These are phyloP conservation scores for Sisymbrium altissimum DNA, from an alignment of 345 rosid species.

Conservation along the genomic window DNA sequence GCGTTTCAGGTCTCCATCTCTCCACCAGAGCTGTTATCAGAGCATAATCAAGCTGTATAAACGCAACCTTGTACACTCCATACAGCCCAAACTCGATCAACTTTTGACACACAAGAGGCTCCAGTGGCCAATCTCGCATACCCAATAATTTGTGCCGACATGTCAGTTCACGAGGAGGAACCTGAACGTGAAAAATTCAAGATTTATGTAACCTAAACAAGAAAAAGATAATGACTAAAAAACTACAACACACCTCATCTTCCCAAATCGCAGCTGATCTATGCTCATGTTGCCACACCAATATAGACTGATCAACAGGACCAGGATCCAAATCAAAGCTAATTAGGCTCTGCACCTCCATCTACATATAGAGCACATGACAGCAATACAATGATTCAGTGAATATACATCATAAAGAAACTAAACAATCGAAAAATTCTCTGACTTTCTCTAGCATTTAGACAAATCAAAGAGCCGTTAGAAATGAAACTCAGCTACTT, in stretches of 20 bases:
- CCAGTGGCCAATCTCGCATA: constrained; percentile 40
- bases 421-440: background rate
- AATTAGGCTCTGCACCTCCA: constrained; percentile 30
- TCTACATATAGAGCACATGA: constrained; percentile 14
- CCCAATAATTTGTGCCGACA: constrained; percentile 37
- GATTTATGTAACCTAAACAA: constrained; percentile 27
- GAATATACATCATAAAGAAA: background rate
- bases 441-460: background rate
- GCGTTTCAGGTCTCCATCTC: constrained; percentile 80
- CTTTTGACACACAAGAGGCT: constrained; percentile 35
- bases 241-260: constrained; percentile 28
- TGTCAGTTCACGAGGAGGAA: constrained; percentile 39
- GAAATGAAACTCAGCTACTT: constrained; percentile 8
- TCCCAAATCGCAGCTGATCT: constrained; percentile 43
- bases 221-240: background rate
- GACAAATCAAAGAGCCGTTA: background rate
- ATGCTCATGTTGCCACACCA: constrained; percentile 40
- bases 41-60: constrained; percentile 60
- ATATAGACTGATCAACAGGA: constrained; percentile 40
- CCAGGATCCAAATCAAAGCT: constrained; percentile 40
- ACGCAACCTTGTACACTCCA: constrained; percentile 68
- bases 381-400: background rate
- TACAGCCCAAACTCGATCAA: constrained; percentile 33
- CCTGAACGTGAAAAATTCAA: constrained; percentile 34
- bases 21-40: constrained; percentile 75